These are phyloP conservation scores for Pilobolus umbonatus DNA, from an alignment of 192 early-diverging fungal genomes.

Conservation along the genomic window DNA sequence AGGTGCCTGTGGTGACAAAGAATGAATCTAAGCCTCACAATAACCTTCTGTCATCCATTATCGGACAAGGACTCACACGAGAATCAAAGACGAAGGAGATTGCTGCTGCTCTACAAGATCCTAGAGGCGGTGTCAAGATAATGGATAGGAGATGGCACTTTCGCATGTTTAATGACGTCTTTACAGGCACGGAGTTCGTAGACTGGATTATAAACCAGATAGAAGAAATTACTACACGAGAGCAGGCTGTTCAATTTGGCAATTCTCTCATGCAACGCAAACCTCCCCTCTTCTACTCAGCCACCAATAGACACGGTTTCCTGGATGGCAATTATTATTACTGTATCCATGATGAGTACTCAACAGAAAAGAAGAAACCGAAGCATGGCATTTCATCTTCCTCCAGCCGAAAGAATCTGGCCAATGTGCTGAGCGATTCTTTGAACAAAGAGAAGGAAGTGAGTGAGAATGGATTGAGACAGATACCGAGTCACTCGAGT, in stretches of 20 bases:
- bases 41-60: constrained; percentile 17
- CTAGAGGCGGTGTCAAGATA: constrained; percentile 58
- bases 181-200: constrained; percentile 80
- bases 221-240: constrained; percentile 66
- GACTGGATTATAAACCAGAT: constrained; percentile 84
- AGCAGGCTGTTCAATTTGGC: constrained; percentile 75
- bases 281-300: constrained; percentile 63
- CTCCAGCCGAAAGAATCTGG: constrained; percentile 17
- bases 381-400: constrained; percentile 18
- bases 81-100: constrained; percentile 49
- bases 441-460: neutral
- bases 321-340: constrained; percentile 93
- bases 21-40: neutral
- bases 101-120: constrained; percentile 67
- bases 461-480: neutral
- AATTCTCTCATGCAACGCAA: constrained; percentile 65
- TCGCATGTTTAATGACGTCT: constrained; percentile 60
- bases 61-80: constrained; percentile 16
- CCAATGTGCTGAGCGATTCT: constrained; percentile 10
- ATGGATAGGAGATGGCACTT: constrained; percentile 86
- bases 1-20: constrained; percentile 4
- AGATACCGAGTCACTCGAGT: neutral
- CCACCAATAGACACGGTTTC: constrained; percentile 59
- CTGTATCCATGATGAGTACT: constrained; percentile 54
- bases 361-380: constrained; percentile 29